Base-by-base conservation (phyloP, 1,139 yeast species). In the Candida sanyaensis region DNA sequence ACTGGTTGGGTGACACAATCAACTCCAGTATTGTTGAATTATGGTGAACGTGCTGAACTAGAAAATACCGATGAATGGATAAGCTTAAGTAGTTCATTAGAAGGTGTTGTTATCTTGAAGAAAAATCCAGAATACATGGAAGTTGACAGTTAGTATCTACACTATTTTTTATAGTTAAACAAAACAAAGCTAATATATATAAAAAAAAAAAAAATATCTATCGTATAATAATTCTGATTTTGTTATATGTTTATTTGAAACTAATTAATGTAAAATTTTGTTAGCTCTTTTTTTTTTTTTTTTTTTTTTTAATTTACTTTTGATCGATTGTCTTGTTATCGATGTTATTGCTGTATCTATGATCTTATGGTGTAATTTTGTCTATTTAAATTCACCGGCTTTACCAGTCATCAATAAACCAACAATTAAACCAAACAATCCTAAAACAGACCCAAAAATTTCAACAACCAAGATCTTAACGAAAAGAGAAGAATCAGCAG, bases 1-100 rank as follows among this genome's bases (percentile, higher is more conserved):
- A 95, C 99, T 5, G 99, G 99, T 38, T 95, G 99, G 99, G 98
- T 93, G 24, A 95, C 99, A 1, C 99, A 95, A 64, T 88, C 96
- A 6, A 93, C 99, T 0, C 99, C 99, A 0, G 99, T 93, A 24
- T 76, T 95, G 59, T 77, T 95, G 52, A 92, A 95, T 46, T 85
- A 86, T 59, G 98, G 98, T 43, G 99, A 95, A 68, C 81, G 98
- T 55, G 99, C 99, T 0, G 99, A 95, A 68, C 77, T 95, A 57
- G 99, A 95, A 66, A 92, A 89, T 60, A 68, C 64, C 13, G 96
- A 91, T 52, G 97, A 93, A 71, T 95, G 92, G 74, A 78, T 88
- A 55, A 82, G 96, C 55, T 78, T 91, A 62, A 81, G 96, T 8
- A 82, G 84, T 53, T 82, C 92, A 34, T 77, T 95, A 57, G 99